Evolutionary conservation across 352 stramenopile species (phyloP).

Genomic region (Phytophthora fragariaefolia): DNA sequence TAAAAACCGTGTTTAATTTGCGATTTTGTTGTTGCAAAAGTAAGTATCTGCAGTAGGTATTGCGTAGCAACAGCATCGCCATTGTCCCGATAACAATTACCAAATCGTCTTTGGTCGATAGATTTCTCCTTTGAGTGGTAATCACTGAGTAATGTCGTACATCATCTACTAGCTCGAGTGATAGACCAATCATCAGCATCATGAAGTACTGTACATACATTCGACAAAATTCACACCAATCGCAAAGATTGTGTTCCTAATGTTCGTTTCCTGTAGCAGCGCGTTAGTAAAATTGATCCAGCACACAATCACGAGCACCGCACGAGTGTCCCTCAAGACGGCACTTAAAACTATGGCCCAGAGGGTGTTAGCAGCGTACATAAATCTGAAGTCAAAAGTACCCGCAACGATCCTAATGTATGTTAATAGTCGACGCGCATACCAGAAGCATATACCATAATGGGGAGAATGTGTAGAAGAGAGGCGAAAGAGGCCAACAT

Average conservation of each 20-base stretch:
- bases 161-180: slow-evolving; percentile 1
- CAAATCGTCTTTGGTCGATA: slow-evolving; percentile 14
- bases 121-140: background rate
- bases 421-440: no score
- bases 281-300: slow-evolving; percentile 19
- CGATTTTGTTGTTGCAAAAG: no score
- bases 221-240: background rate
- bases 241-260: slow-evolving; percentile 6
- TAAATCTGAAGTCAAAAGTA: slow-evolving; percentile 9
- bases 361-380: slow-evolving; percentile 12
- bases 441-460: no score
- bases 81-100: slow-evolving; percentile 4
- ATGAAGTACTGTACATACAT: slow-evolving; percentile 9
- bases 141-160: slow-evolving; percentile 5
- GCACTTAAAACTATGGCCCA: slow-evolving; percentile 9
- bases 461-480: no score
- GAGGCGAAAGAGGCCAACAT: no score
- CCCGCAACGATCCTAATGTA: no score
- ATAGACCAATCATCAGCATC: background rate
- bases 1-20: no score
- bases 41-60: no score
- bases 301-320: slow-evolving; percentile 6
- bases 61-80: no score
- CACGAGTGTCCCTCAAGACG: slow-evolving; percentile 7
- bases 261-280: slow-evolving; percentile 19